Conservation (phyloP, 164 flowering plant species). For the Nelumbo lutea region DNA sequence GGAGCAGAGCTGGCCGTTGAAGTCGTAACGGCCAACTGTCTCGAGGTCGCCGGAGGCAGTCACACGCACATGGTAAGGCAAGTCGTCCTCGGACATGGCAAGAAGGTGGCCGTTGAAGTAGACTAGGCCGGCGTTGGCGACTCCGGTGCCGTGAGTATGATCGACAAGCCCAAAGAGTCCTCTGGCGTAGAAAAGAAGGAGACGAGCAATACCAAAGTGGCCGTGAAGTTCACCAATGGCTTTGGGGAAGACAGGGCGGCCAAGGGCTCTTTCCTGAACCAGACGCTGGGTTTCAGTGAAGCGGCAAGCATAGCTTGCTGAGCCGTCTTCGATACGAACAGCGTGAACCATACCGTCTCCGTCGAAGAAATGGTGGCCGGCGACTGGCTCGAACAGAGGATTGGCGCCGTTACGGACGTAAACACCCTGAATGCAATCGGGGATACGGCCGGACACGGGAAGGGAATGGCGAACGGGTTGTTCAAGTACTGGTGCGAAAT, state of each 20-base stretch:
- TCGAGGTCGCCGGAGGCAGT: slow-evolving; percentile 56
- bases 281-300: slow-evolving; percentile 68
- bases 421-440: slow-evolving; percentile 59
- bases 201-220: slow-evolving; percentile 74
- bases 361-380: slow-evolving; percentile 92
- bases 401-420: slow-evolving; percentile 90
- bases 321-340: slow-evolving; percentile 40
- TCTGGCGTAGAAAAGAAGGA: slow-evolving; percentile 67
- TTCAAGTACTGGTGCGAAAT: slow-evolving; percentile 79
- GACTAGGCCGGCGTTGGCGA: slow-evolving; percentile 87
- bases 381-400: slow-evolving; percentile 60
- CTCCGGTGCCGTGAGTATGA: slow-evolving; percentile 57
- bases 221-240: slow-evolving; percentile 95
- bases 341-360: slow-evolving; percentile 96
- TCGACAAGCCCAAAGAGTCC: slow-evolving; percentile 58
- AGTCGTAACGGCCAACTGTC: slow-evolving; percentile 67
- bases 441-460: slow-evolving; percentile 54
- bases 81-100: slow-evolving; percentile 79
- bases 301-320: slow-evolving; percentile 68
- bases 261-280: slow-evolving; percentile 54
- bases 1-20: slow-evolving; percentile 48
- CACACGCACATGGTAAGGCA: slow-evolving; percentile 60
- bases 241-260: slow-evolving; percentile 79
- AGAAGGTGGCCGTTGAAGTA: slow-evolving; percentile 68
- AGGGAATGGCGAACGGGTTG: slow-evolving; percentile 45